Conservation (phyloP, 192 early-diverging fungal genomes). For the Podila horticola region DNA sequence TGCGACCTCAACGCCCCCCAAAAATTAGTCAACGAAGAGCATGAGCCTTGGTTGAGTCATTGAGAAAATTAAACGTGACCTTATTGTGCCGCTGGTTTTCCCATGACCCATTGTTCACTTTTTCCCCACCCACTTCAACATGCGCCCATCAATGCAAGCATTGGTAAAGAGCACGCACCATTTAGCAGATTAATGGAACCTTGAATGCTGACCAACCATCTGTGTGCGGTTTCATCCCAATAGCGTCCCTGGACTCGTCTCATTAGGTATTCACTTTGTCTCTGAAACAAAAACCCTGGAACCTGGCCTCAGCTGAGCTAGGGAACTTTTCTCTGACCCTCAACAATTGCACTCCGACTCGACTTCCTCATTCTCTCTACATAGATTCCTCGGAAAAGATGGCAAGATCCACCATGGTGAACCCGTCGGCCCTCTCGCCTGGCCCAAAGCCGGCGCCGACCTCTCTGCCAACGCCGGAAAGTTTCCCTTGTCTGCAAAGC, state of each 20-base stretch:
- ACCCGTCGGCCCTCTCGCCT: conserved; percentile 26
- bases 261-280: conserved; percentile 30
- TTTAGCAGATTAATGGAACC: not conserved
- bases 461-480: not conserved
- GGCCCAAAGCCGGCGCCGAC: conserved; percentile 23
- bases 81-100: no score
- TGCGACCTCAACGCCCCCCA: no score
- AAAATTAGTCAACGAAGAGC: no score
- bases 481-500: conserved; percentile 41
- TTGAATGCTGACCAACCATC: not conserved
- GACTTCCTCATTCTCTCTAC: not conserved
- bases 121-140: not conserved
- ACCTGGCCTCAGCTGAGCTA: no score
- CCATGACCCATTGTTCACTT: not conserved
- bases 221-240: not conserved
- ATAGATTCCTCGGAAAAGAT: conserved; percentile 61
- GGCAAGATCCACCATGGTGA: conserved; percentile 60
- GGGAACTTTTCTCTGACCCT: no score
- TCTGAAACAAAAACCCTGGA: not conserved
- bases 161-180: not conserved
- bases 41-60: no score
- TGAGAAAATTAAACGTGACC: no score
- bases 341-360: not conserved
- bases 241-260: conserved; percentile 51
- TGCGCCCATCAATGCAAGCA: not conserved